These are phyloP conservation scores for Suillus placidus DNA, from an alignment of 768 basidiomycete genomes.

Conservation along the genomic window DNA sequence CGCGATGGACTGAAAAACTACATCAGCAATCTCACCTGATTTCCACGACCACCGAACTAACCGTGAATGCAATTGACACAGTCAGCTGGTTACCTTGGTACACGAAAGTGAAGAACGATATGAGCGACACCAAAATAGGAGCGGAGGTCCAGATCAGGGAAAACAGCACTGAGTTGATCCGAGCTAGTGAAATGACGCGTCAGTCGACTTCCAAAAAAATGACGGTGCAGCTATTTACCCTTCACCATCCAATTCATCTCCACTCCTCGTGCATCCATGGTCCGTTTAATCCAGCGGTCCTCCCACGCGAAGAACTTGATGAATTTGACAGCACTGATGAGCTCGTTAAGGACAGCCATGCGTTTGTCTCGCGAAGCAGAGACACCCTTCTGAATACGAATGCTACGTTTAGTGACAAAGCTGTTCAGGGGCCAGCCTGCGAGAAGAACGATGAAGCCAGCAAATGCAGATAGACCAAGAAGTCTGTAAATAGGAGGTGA, in stretches of 20 bases:
- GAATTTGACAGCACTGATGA: conserved; percentile 43
- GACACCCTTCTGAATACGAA: conserved; percentile 39
- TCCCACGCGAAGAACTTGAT: conserved; percentile 50
- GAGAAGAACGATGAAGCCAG: conserved; percentile 55
- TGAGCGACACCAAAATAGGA: conserved; percentile 78
- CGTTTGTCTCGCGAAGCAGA: conserved; percentile 43
- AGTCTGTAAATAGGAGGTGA: conserved; percentile 41
- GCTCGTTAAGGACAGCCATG: conserved; percentile 48
- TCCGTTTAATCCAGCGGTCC: conserved; percentile 45
- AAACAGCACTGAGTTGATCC: conserved; percentile 75
- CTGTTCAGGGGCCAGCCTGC: conserved; percentile 54
- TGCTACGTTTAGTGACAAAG: conserved; percentile 39
- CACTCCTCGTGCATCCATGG: conserved; percentile 51
- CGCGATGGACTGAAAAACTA: conserved; percentile 59
- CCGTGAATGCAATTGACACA: conserved; percentile 82
- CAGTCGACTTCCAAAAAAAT: background rate
- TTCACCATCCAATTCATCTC: conserved; percentile 42
- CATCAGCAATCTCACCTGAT: conserved; percentile 1
- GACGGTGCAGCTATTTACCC: background rate
- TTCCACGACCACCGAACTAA: conserved; percentile 32
- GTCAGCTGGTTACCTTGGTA: conserved; percentile 74
- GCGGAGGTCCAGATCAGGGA: conserved; percentile 71
- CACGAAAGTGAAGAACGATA: conserved; percentile 77
- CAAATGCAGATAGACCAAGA: conserved; percentile 71
- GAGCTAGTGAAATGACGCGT: conserved; percentile 41